Percentiles rank a stretch among this genome's conserved stretches.
These are phyloP conservation scores for Silybum marianum DNA, from an alignment of 129 eudicot species.

Conservation along the genomic window DNA sequence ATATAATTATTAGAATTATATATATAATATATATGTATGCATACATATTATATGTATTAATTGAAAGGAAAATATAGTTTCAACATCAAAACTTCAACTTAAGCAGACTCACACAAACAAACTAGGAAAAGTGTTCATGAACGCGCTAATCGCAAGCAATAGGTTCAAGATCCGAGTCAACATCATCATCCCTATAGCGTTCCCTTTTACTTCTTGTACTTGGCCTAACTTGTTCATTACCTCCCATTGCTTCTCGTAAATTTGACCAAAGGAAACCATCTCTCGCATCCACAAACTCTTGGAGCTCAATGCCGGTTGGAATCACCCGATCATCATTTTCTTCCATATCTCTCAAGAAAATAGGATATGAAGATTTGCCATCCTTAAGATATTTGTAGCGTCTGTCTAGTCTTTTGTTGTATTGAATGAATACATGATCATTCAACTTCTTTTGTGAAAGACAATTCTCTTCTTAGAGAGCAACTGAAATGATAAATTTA, in stretches of 20 bases:
- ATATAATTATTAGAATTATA: too few species aligned
- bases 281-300: not conserved
- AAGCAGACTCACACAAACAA: too few species aligned
- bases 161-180: too few species aligned
- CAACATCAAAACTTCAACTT: too few species aligned
- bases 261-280: slow-evolving; percentile 4
- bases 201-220: not conserved
- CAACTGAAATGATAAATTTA: not conserved
- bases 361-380: not conserved
- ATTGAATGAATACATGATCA: not conserved
- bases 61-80: too few species aligned
- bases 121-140: too few species aligned
- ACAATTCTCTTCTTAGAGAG: not conserved
- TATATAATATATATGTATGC: too few species aligned
- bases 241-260: not conserved
- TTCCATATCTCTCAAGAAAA: not conserved
- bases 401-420: not conserved
- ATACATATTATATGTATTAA: too few species aligned
- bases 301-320: not conserved
- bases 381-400: not conserved
- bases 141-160: too few species aligned
- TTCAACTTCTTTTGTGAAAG: not conserved
- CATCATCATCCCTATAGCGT: not conserved
- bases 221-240: not conserved
- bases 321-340: not conserved